A percentile compares a stretch with the other conserved stretches of the same genome.
These are phyloP conservation scores for Aspergillus wentii DNA, from an alignment of 495 filamentous ascomycete species.

Conservation along the genomic window DNA sequence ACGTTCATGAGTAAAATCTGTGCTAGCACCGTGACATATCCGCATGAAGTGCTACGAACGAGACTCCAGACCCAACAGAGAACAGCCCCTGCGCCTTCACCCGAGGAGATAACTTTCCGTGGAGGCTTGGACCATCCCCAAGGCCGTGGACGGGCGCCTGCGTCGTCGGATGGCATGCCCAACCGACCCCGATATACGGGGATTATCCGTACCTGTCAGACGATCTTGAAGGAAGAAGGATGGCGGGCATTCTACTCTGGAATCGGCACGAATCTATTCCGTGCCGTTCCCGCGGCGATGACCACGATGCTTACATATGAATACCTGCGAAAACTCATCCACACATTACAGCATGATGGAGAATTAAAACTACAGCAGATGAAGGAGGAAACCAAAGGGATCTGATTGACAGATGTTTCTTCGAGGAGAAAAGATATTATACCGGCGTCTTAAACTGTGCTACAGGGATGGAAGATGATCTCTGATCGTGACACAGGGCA, in stretches of 20 bases:
- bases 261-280: conserved; percentile 96
- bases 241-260: conserved; percentile 97
- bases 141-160: conserved; percentile 38
- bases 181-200: conserved; percentile 72
- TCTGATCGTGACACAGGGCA: too few relatives aligned
- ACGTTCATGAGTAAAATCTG: conserved; percentile 94
- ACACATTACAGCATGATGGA: conserved; percentile 46
- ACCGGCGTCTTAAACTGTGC: not conserved
- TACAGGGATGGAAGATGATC: too few relatives aligned
- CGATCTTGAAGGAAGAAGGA: conserved; percentile 85
- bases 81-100: conserved; percentile 33
- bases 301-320: conserved; percentile 98
- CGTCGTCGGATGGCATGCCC: conserved; percentile 53
- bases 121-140: conserved; percentile 51
- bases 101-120: conserved; percentile 58
- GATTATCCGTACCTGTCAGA: conserved; percentile 73
- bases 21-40: conserved; percentile 93
- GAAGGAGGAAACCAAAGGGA: conserved; percentile 15
- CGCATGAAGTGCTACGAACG: conserved; percentile 92
- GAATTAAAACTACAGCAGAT: conserved; percentile 25
- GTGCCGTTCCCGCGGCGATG: conserved; percentile 89
- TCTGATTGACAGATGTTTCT: conserved; percentile 8
- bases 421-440: not conserved
- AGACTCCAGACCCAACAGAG: conserved; percentile 83
- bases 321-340: conserved; percentile 61